Percentiles rank a stretch among this genome's conserved stretches.
These are phyloP conservation scores for Suillus sp. DNA, from an alignment of 768 basidiomycete genomes.

Conservation along the genomic window DNA sequence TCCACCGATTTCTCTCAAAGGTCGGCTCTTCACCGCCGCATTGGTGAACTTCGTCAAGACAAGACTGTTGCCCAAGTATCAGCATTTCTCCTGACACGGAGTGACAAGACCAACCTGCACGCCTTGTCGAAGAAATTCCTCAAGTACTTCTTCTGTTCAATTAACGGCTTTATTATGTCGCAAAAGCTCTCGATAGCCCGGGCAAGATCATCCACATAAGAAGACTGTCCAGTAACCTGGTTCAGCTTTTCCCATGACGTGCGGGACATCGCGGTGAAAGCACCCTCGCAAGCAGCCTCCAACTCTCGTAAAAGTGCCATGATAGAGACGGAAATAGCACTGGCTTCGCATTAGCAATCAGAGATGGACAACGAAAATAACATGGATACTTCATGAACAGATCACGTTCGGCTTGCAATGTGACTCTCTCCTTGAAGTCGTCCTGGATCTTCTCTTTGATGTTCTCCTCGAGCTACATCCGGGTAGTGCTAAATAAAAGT, in stretches of 20 bases:
- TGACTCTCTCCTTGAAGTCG: conserved; percentile 76
- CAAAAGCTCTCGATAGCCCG: conserved; percentile 74
- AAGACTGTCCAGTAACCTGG: conserved; percentile 86
- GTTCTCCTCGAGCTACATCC: conserved; percentile 82
- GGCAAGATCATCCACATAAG: conserved; percentile 78
- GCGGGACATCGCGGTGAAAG: conserved; percentile 74
- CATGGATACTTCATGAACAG: conserved; percentile 77
- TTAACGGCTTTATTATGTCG: conserved; percentile 72
- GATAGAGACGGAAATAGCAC: conserved; percentile 85
- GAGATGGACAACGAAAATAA: not conserved
- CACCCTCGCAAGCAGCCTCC: conserved; percentile 79
- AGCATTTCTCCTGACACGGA: not conserved
- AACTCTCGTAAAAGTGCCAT: conserved; percentile 80
- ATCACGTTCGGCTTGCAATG: conserved; percentile 84
- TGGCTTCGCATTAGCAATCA: conserved; percentile 32
- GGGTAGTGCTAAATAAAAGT: conserved; percentile 5
- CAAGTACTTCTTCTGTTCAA: conserved; percentile 95
- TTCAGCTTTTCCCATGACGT: conserved; percentile 77
- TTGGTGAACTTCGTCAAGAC: conserved; percentile 88
- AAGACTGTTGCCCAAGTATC: conserved; percentile 48
- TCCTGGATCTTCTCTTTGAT: conserved; percentile 80
- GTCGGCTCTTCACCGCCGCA: conserved; percentile 85
- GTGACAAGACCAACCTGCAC: conserved; percentile 60
- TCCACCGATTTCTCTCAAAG: conserved; percentile 89
- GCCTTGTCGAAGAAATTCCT: conserved; percentile 94